Evolutionary conservation across 495 filamentous ascomycete species (phyloP).

Genomic region (Aspergillus panamensis): DNA sequence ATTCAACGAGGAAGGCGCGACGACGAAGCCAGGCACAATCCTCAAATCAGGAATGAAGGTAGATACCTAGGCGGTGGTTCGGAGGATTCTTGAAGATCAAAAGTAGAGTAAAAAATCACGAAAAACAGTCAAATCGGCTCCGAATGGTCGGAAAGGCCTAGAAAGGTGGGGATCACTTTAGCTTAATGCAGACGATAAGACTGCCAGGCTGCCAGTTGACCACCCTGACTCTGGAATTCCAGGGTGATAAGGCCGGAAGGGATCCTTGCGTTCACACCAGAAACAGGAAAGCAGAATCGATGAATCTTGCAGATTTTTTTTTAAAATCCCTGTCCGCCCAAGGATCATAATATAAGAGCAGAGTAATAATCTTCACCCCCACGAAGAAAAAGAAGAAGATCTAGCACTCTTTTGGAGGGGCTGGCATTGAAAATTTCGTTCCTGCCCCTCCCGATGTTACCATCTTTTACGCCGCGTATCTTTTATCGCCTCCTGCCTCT

Average conservation of each 20-base stretch:
- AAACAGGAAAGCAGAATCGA: not conserved
- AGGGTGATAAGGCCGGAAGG: not conserved
- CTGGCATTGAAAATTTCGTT: not conserved
- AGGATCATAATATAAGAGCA: not conserved
- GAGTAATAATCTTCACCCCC: not conserved
- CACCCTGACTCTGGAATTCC: not conserved
- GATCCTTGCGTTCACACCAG: not conserved
- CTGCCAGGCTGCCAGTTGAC: not conserved
- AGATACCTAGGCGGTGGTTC: not conserved
- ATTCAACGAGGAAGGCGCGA: too few relatives aligned
- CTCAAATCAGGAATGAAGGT: not conserved
- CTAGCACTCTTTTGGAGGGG: not conserved
- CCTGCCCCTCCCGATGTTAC: slow-evolving; percentile 3
- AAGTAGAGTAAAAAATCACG: slow-evolving; percentile 2
- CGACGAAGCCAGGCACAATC: too few relatives aligned
- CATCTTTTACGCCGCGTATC: not conserved
- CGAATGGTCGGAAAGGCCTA: slow-evolving; percentile 7
- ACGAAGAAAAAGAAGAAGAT: not conserved
- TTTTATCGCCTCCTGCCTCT: not conserved
- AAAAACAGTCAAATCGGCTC: slow-evolving; percentile 7
- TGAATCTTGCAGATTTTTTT: not conserved
- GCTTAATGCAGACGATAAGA: slow-evolving; percentile 18
- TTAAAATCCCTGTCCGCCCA: not conserved
- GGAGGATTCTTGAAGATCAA: slow-evolving; percentile 5
- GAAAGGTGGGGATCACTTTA: slow-evolving; percentile 14